Evolutionary conservation across 768 basidiomycete genomes (phyloP).

Genomic region (Paxillus ammoniavirescens): DNA sequence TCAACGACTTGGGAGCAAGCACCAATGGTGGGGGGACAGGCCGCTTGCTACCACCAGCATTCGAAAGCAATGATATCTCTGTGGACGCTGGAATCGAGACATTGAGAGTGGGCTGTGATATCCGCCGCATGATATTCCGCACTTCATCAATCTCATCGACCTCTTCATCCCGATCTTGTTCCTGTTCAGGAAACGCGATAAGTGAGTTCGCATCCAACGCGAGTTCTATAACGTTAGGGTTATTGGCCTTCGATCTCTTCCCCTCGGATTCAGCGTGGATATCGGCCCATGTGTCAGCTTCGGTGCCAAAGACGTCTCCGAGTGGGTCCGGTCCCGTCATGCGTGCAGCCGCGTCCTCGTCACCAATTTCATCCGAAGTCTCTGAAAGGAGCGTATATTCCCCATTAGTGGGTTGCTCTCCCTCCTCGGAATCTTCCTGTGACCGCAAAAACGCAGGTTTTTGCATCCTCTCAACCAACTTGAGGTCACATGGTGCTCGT

Average conservation of each 20-base stretch:
- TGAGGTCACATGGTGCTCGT: constrained; percentile 46
- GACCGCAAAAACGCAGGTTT: constrained; percentile 34
- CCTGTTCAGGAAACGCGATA: constrained; percentile 24
- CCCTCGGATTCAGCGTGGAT: constrained; percentile 39
- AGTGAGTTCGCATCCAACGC: constrained; percentile 47
- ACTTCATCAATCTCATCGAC: constrained; percentile 32
- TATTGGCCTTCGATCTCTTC: constrained; percentile 21
- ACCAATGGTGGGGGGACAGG: constrained; percentile 60
- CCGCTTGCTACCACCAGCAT: constrained; percentile 33
- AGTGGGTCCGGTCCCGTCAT: constrained; percentile 49
- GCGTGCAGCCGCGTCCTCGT: constrained; percentile 35
- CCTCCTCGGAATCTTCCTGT: constrained; percentile 22
- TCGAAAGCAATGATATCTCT: constrained; percentile 36
- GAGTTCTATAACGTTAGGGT: constrained; percentile 50
- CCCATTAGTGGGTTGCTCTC: constrained; percentile 26
- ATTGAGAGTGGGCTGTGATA: constrained; percentile 35
- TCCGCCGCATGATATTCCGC: constrained; percentile 37
- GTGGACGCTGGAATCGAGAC: constrained; percentile 43
- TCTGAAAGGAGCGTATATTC: constrained; percentile 31
- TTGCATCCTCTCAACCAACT: constrained; percentile 49
- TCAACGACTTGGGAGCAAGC: constrained; percentile 39
- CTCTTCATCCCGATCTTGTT: constrained; percentile 29
- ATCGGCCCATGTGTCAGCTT: constrained; percentile 61
- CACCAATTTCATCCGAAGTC: constrained; percentile 23
- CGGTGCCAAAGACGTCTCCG: constrained; percentile 63